phyloP scores from a whole-genome alignment of 768 basidiomycete genomes.

The Tylopilus sp. region DNA sequence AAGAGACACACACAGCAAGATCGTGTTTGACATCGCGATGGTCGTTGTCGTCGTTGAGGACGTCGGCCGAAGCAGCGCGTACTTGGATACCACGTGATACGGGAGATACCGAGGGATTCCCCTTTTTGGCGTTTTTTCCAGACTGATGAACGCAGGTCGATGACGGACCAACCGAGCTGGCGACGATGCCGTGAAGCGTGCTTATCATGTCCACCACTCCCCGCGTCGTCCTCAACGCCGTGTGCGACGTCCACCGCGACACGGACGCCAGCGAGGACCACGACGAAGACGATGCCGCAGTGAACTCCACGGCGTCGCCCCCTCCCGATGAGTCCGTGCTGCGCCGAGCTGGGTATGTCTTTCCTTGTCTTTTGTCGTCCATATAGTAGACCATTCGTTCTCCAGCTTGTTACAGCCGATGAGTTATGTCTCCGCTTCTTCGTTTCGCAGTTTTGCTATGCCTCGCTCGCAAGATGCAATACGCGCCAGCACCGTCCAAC shows the following conservation, averaged over 20 bases:
- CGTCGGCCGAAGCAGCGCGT: constrained; percentile 8
- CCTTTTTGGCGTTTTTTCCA: neutral
- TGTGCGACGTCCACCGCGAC: neutral
- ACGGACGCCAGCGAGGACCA: neutral
- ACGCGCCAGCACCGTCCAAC: constrained; percentile 60
- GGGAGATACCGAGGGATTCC: constrained; percentile 4
- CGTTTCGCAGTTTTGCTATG: constrained; percentile 15
- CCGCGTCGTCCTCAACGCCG: neutral
- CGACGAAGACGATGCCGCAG: constrained; percentile 12
- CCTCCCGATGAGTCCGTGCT: constrained; percentile 40
- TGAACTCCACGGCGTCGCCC: constrained; percentile 19
- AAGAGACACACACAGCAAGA: constrained; percentile 39
- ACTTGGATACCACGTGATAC: constrained; percentile 15
- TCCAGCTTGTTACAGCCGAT: constrained; percentile 55
- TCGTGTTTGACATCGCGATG: constrained; percentile 48
- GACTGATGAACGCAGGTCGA: neutral
- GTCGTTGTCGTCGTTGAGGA: constrained; percentile 23
- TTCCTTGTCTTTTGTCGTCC: neutral
- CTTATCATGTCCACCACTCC: constrained; percentile 11
- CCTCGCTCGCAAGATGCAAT: constrained; percentile 63
- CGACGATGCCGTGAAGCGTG: constrained; percentile 3
- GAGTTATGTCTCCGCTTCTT: constrained; percentile 38
- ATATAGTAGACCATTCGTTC: neutral
- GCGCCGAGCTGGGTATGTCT: constrained; percentile 53
- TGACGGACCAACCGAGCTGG: neutral